Evolutionary conservation across 805 yeast genomes (phyloP).

Genomic region (Aciculoconidium aculeatum): DNA sequence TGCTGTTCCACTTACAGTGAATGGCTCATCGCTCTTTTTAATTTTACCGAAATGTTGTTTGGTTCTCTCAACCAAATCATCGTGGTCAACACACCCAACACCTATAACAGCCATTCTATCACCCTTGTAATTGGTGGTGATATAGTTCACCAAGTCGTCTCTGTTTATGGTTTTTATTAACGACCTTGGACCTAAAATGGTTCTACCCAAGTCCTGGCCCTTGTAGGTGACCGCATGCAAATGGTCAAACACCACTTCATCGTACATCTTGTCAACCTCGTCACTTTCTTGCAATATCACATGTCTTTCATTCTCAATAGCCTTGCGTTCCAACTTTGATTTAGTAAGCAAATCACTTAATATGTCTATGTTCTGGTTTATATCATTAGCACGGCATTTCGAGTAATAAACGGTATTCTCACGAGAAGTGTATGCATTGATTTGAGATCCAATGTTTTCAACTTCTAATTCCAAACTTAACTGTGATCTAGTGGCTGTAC

Average conservation of each 20-base stretch:
- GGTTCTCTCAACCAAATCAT: slow-evolving; percentile 72
- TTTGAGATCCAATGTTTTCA: slow-evolving; percentile 93
- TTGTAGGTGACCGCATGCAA: slow-evolving; percentile 87
- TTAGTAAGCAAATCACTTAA: slow-evolving; percentile 83
- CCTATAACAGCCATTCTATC: slow-evolving; percentile 98
- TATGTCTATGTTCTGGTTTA: slow-evolving; percentile 81
- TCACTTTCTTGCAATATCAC: slow-evolving; percentile 95
- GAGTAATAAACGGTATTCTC: slow-evolving; percentile 98
- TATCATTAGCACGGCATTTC: slow-evolving; percentile 72
- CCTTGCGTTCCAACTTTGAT: slow-evolving; percentile 73
- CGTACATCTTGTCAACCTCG: slow-evolving; percentile 97
- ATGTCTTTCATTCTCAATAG: slow-evolving; percentile 93
- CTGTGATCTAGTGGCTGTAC: slow-evolving; percentile 79
- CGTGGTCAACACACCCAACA: slow-evolving; percentile 90
- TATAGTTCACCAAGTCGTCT: slow-evolving; percentile 72
- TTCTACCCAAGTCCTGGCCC: slow-evolving; percentile 91
- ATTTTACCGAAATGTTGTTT: slow-evolving; percentile 70
- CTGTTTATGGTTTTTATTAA: slow-evolving; percentile 77
- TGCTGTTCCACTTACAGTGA: slow-evolving; percentile 67
- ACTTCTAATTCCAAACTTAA: slow-evolving; percentile 82
- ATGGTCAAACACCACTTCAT: slow-evolving; percentile 96
- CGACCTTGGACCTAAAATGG: slow-evolving; percentile 90
- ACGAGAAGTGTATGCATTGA: slow-evolving; percentile 97
- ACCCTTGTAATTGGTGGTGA: slow-evolving; percentile 82
- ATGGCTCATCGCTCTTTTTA: slow-evolving; percentile 51